A percentile compares a stretch with the other conserved stretches of the same genome.
Evolutionary conservation across 2,329 filamentous ascomycete species (phyloP).

Genomic region (Lachnellula willkommii): DNA sequence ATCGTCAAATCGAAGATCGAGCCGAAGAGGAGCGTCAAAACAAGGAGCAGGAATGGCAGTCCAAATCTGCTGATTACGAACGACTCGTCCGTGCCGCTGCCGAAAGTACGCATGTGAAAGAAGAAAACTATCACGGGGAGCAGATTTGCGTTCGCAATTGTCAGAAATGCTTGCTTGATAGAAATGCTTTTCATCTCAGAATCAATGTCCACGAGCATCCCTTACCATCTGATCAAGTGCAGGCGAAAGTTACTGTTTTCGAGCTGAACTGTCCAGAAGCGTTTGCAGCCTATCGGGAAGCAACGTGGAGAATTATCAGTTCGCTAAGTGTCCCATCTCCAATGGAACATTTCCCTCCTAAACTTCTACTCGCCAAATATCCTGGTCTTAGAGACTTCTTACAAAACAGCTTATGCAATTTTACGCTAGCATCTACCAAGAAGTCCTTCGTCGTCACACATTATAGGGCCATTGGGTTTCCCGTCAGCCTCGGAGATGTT

Average conservation of each 20-base stretch:
- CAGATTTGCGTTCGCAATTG: conserved; percentile 34
- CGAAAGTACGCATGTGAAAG: neutral
- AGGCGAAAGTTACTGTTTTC: conserved; percentile 44
- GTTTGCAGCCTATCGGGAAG: conserved; percentile 46
- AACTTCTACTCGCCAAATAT: conserved; percentile 16
- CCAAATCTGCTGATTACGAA: neutral
- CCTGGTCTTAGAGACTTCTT: conserved; percentile 11
- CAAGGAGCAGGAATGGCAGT: conserved; percentile 33
- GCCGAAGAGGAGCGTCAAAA: conserved; percentile 36
- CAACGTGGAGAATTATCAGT: conserved; percentile 44
- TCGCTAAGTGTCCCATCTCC: conserved; percentile 30
- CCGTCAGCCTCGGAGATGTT: conserved; percentile 23
- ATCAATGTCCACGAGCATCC: conserved; percentile 47
- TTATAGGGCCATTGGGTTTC: conserved; percentile 28
- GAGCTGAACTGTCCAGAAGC: conserved; percentile 43
- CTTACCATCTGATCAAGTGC: conserved; percentile 36
- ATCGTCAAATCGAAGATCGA: conserved; percentile 32
- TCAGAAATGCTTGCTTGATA: conserved; percentile 38
- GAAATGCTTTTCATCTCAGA: conserved; percentile 33
- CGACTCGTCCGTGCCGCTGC: neutral
- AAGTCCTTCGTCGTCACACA: conserved; percentile 33
- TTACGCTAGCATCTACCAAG: conserved; percentile 30
- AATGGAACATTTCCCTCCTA: neutral
- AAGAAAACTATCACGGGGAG: neutral
- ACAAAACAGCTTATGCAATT: neutral